Base-by-base conservation (phyloP, 1,284 basidiomycete genomes). In the Pseudozyma sp. region DNA sequence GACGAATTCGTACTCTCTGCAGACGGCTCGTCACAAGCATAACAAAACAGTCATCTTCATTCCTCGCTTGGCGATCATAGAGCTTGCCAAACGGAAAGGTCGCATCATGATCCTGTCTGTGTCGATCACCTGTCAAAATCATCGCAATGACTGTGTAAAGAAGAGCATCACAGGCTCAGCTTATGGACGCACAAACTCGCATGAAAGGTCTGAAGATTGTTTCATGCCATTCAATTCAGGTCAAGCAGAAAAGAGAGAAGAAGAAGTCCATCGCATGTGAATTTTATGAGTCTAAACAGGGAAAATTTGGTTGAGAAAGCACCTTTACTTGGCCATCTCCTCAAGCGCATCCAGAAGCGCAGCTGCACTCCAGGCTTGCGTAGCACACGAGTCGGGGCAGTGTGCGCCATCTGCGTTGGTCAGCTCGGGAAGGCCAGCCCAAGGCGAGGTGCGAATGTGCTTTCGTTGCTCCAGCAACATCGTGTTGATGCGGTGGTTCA, bases 381-480 rank as follows among this genome's bases (percentile, higher is more conserved):
- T 82, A 38, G 64, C 63, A 65, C 81, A 82, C 18, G 76, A 77
- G 55, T 82, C 81, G n/a, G 58, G 36, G 49, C 81, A 82, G 57
- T 76, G 62, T 9, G 54, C 56, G 16, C 81, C 81, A 42, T 78
- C 54, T 16, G 70, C 71, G 35, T 82, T 80, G 39, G 81, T 82
- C n/a, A 82, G 59, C 66, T 82, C 81, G 8, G 81, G 81, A 25
- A 82, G 55, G 25, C 81, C 81, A 1, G 79, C 79, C 81, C 81
- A 82, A 0, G 81, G 78, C 48, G 54, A 59, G 1, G 58, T 40
- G 21, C 64, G 56, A 50, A 82, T 77, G 52, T 80, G 76, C 45
- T 59, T 52, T 7, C 78, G 70, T 57, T 81, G 79, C 44, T 74
- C 71, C 14, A 74, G 53, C 50, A 79, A 57, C 64, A 81, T 56